Percentiles rank a stretch among this genome's conserved stretches.
phyloP scores from a whole-genome alignment of 257 asterid genomes.

The Nicotiana otophora region DNA sequence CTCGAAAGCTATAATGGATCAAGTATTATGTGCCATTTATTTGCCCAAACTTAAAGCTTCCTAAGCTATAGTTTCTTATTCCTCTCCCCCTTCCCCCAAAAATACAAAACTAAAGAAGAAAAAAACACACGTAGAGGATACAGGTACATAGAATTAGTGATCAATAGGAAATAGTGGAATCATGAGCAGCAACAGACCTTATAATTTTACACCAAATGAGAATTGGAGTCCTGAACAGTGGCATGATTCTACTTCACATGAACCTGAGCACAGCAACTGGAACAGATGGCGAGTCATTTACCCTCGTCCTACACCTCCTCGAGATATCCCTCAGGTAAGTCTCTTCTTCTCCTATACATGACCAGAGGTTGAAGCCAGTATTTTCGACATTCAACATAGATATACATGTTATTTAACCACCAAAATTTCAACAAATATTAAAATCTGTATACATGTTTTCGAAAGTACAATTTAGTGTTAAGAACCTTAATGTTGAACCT shows the following conservation, averaged over 20 bases:
- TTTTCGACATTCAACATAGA: background rate
- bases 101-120: background rate
- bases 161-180: background rate
- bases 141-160: background rate
- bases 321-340: background rate
- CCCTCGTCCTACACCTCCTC: conserved; percentile 9
- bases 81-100: background rate
- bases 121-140: background rate
- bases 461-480: background rate
- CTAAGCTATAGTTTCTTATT: background rate
- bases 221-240: background rate
- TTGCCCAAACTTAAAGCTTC: background rate
- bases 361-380: background rate
- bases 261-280: background rate
- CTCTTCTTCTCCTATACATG: background rate
- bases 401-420: background rate
- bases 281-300: background rate
- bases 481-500: background rate
- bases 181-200: background rate
- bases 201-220: background rate
- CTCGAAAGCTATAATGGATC: background rate
- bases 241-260: background rate
- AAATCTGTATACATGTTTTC: background rate
- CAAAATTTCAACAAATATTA: background rate
- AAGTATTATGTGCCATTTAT: background rate